These are phyloP conservation scores for Eucalyptus microcorys DNA, from an alignment of 345 rosid species.

Conservation along the genomic window DNA sequence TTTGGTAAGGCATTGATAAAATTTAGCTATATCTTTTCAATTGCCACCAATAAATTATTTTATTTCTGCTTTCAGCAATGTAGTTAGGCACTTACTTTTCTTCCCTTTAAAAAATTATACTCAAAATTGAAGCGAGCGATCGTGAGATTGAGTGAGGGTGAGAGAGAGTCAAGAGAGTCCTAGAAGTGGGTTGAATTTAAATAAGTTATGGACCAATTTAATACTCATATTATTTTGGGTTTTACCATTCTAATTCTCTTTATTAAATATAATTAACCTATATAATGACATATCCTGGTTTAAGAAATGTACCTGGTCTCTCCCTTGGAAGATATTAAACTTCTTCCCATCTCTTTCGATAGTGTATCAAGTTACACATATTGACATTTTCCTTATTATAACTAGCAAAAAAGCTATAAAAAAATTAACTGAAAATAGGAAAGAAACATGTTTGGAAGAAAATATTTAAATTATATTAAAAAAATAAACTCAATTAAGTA, in stretches of 20 bases:
- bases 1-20: not conserved
- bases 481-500: not conserved
- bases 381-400: not conserved
- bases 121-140: too few relatives aligned
- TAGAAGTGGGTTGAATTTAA: not conserved
- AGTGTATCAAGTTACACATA: not conserved
- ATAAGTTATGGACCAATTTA: not conserved
- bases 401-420: not conserved
- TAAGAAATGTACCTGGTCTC: too few relatives aligned
- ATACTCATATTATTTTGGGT: accelerated
- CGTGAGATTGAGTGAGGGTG: too few relatives aligned
- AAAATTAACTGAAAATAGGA: not conserved
- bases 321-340: not conserved
- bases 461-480: not conserved
- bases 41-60: not conserved
- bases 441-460: not conserved
- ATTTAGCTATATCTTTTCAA: not conserved
- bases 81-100: not conserved
- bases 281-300: too few relatives aligned
- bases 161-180: not conserved
- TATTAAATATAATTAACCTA: too few relatives aligned
- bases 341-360: not conserved
- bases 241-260: not conserved
- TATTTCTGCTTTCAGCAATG: not conserved
- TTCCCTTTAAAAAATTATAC: too few relatives aligned